A percentile compares a stretch with the other conserved stretches of the same genome.
Conservation (phyloP, 75 land plant genomes). For the Picea glauca region DNA sequence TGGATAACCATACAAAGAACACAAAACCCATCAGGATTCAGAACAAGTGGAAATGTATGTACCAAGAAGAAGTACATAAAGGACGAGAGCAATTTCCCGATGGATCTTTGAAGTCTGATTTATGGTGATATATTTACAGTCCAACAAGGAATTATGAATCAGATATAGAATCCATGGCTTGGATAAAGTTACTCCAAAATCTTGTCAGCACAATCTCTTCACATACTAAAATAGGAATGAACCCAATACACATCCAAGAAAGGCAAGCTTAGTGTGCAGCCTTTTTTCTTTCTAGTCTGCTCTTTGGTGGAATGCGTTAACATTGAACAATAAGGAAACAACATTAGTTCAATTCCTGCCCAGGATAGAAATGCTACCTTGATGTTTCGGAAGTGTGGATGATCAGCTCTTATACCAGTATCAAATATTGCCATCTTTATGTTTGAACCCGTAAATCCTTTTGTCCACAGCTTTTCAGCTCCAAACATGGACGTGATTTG, state of each 20-base stretch:
- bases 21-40: neutral
- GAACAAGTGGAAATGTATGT: neutral
- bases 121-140: neutral
- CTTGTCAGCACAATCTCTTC: neutral
- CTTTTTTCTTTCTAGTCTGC: neutral
- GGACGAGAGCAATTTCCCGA: neutral
- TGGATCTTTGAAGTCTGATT: neutral
- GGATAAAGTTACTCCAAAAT: neutral
- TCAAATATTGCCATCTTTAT: constrained; percentile 99
- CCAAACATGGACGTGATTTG: constrained; percentile 99
- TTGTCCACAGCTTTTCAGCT: constrained; percentile 85
- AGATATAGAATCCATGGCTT: neutral
- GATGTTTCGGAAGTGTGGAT: constrained; percentile 96
- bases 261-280: neutral
- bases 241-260: neutral
- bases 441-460: constrained; percentile 86
- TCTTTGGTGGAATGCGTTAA: neutral
- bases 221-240: constrained; percentile 1
- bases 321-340: too few species aligned
- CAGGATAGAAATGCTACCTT: constrained; percentile 45
- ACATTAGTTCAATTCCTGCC: neutral
- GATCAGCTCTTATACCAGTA: constrained; percentile 93
- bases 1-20: neutral
- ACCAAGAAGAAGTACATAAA: neutral
- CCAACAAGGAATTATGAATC: neutral